Conservation (phyloP, 2,329 filamentous ascomycete genomes). For the Nothophaeocryptopus gaeumannii region DNA sequence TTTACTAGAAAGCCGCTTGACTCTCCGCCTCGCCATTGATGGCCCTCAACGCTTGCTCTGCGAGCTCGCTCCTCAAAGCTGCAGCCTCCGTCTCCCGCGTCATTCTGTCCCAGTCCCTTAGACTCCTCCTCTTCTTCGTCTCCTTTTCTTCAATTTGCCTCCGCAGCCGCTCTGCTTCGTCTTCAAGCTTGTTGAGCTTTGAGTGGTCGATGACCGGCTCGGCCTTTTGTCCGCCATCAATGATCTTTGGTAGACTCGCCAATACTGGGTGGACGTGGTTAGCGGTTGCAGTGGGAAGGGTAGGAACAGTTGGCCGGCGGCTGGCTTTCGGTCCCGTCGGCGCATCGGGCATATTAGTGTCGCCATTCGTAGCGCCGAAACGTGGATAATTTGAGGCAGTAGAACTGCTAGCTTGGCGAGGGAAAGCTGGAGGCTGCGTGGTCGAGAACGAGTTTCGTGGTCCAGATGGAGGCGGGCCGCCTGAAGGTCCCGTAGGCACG, state of each 20-base stretch:
- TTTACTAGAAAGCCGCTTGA: constrained; percentile 28
- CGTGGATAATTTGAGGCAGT: constrained; percentile 49
- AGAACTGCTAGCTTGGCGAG: constrained; percentile 43
- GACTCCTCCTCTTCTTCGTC: constrained; percentile 40
- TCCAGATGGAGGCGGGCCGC: constrained; percentile 32
- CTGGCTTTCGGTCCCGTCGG: constrained; percentile 28
- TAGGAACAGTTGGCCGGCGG: constrained; percentile 22
- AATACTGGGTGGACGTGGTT: constrained; percentile 35
- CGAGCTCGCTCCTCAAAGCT: constrained; percentile 46
- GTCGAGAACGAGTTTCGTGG: constrained; percentile 33
- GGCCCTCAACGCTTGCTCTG: constrained; percentile 44
- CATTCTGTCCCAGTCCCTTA: constrained; percentile 48
- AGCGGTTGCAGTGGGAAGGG: constrained; percentile 12
- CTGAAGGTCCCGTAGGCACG: constrained; percentile 15
- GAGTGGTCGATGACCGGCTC: constrained; percentile 44
- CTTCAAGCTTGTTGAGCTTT: constrained; percentile 46
- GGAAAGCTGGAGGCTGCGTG: constrained; percentile 24
- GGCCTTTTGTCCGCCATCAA: constrained; percentile 44
- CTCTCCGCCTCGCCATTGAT: constrained; percentile 28
- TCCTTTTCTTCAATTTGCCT: constrained; percentile 49
- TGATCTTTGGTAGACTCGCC: constrained; percentile 43
- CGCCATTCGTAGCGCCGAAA: constrained; percentile 35
- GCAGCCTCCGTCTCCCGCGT: constrained; percentile 45
- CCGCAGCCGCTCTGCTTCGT: constrained; percentile 46
- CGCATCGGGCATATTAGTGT: constrained; percentile 26